phyloP scores from a whole-genome alignment of 306 rosid species.

The Cyamopsis tetragonoloba region DNA sequence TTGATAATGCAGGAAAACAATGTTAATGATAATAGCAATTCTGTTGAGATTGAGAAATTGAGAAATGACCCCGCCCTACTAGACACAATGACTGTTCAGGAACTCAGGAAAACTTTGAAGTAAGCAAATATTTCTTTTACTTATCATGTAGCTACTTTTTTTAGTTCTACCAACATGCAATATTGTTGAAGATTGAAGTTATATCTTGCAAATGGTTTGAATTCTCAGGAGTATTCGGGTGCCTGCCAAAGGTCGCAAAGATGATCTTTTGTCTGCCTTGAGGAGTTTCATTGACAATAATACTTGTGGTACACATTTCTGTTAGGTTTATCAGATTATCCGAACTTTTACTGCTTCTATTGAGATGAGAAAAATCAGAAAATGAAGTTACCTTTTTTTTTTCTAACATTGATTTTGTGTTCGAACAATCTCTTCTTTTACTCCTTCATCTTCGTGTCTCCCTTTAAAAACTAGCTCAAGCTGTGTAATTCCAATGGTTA shows the following conservation, averaged over 20 bases:
- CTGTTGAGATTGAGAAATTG: conserved; percentile 53
- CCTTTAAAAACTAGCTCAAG: neutral
- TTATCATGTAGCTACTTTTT: neutral
- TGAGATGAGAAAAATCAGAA: neutral
- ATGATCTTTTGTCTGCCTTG: conserved; percentile 69
- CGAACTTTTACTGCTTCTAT: neutral
- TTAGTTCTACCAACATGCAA: neutral
- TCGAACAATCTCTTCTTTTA: neutral
- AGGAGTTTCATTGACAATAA: conserved; percentile 55
- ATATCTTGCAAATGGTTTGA: conserved; percentile 27
- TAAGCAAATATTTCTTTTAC: conserved; percentile 23
- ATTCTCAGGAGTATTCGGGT: conserved; percentile 61
- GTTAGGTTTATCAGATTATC: conserved; percentile 2
- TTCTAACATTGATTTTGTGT: neutral
- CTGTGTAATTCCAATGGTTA: conserved; percentile 21
- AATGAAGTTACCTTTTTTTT: neutral
- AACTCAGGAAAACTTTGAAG: conserved; percentile 71
- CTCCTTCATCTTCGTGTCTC: neutral
- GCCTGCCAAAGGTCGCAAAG: conserved; percentile 76
- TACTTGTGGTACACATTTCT: conserved; percentile 45
- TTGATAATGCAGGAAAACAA: conserved; percentile 45
- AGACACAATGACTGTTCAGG: conserved; percentile 71
- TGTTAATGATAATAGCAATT: conserved; percentile 30
- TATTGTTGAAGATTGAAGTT: neutral
- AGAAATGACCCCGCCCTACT: conserved; percentile 55